Percentiles rank a stretch among this genome's conserved stretches.
Conservation (phyloP, 345 rosid genomes). For the Moringa oleifera region DNA sequence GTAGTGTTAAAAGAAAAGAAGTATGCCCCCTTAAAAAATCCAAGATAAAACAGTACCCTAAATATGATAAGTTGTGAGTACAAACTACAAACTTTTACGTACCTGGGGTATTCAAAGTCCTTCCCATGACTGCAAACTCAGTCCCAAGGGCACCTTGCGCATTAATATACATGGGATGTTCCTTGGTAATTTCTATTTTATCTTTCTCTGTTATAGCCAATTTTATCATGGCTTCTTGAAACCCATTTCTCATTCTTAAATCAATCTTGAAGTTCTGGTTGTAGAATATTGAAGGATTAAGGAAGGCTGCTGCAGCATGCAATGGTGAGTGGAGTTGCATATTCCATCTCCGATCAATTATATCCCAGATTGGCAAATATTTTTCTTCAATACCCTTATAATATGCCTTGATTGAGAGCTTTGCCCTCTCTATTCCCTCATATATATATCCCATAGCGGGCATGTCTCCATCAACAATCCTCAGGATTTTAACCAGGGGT, state of each 20-base stretch:
- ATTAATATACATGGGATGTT: constrained; percentile 44
- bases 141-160: constrained; percentile 59
- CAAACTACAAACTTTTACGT: constrained; percentile 6
- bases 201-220: constrained; percentile 42
- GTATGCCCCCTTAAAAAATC: background rate
- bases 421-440: constrained; percentile 49
- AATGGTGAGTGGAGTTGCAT: constrained; percentile 38
- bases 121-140: constrained; percentile 58
- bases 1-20: background rate
- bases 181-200: constrained; percentile 45
- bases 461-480: constrained; percentile 45
- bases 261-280: constrained; percentile 46
- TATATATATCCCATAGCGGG: constrained; percentile 40
- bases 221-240: constrained; percentile 62
- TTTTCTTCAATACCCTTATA: constrained; percentile 39
- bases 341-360: constrained; percentile 42
- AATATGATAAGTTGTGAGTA: background rate
- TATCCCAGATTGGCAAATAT: constrained; percentile 38
- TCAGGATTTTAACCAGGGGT: constrained; percentile 33
- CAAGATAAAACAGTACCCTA: too few species aligned
- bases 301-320: constrained; percentile 49
- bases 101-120: constrained; percentile 62
- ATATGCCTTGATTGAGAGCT: constrained; percentile 32
- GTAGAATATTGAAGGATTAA: constrained; percentile 58
- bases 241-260: constrained; percentile 51